phyloP scores from a whole-genome alignment of 345 rosid species.

The Corchorus capsularis region DNA sequence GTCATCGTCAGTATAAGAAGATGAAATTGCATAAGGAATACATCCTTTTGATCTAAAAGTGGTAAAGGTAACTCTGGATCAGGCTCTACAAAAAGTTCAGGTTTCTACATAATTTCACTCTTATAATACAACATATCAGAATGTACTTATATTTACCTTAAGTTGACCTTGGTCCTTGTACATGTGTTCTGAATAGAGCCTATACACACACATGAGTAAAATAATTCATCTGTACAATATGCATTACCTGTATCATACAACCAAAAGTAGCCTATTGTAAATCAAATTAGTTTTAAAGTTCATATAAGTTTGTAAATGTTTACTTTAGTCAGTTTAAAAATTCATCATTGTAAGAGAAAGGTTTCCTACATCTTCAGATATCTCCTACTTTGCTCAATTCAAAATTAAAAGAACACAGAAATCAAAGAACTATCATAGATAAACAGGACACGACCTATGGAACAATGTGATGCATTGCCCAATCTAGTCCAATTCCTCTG shows the following conservation, averaged over 20 bases:
- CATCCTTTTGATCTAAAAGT: conserved; percentile 95
- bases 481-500: conserved; percentile 97
- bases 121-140: conserved; percentile 31
- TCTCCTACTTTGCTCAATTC: not conserved
- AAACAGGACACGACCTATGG: conserved; percentile 57
- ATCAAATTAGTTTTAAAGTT: too few relatives aligned
- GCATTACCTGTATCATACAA: too few relatives aligned
- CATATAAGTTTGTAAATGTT: too few relatives aligned
- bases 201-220: not conserved
- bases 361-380: not conserved
- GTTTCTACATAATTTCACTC: conserved; percentile 96
- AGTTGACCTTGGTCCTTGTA: conserved; percentile 98
- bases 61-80: conserved; percentile 94
- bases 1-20: conserved; percentile 1
- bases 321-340: too few relatives aligned
- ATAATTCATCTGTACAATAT: too few relatives aligned
- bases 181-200: conserved; percentile 96
- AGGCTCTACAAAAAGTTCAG: conserved; percentile 93
- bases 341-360: too few relatives aligned
- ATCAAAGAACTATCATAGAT: not conserved
- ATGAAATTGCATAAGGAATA: conserved; percentile 26
- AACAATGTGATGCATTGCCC: conserved; percentile 98
- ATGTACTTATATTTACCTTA: conserved; percentile 54
- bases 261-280: too few relatives aligned
- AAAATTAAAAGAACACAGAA: not conserved